phyloP scores from a whole-genome alignment of 1,284 basidiomycete genomes.

The Sporisorium scitamineum region DNA sequence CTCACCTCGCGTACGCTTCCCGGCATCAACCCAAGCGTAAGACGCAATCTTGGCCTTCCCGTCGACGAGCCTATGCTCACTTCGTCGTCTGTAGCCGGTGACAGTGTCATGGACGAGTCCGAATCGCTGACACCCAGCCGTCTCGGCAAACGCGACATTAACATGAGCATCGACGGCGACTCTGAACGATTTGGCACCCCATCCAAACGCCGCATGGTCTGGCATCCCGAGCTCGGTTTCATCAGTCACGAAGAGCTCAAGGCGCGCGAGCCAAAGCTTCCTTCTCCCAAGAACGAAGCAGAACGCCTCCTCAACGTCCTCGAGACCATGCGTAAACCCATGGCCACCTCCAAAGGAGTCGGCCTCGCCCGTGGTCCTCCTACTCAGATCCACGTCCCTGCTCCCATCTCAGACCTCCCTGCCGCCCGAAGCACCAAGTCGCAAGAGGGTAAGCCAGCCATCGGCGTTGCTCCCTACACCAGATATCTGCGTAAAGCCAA shows the following conservation, averaged over 20 bases:
- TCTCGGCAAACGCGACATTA: slow-evolving; percentile 46
- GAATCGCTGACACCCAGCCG: slow-evolving; percentile 39
- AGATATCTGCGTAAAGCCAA: slow-evolving; percentile 51
- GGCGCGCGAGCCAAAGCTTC: slow-evolving; percentile 53
- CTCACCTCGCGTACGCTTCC: slow-evolving; percentile 41
- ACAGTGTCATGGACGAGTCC: slow-evolving; percentile 38
- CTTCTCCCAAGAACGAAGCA: slow-evolving; percentile 70
- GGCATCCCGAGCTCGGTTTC: slow-evolving; percentile 65
- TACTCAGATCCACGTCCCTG: slow-evolving; percentile 41
- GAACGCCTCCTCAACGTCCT: slow-evolving; percentile 70
- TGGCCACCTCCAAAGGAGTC: slow-evolving; percentile 55
- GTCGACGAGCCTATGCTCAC: slow-evolving; percentile 25
- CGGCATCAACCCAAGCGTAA: slow-evolving; percentile 31
- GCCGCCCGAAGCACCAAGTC: slow-evolving; percentile 6
- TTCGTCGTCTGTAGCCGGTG: slow-evolving; percentile 26
- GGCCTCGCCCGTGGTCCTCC: slow-evolving; percentile 26
- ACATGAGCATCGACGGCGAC: slow-evolving; percentile 53
- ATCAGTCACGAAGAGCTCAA: slow-evolving; percentile 62
- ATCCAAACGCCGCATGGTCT: slow-evolving; percentile 64
- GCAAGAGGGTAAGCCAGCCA: slow-evolving; percentile 14
- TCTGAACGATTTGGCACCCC: slow-evolving; percentile 39
- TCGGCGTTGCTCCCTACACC: slow-evolving; percentile 59
- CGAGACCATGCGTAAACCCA: slow-evolving; percentile 67
- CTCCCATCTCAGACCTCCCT: slow-evolving; percentile 44
- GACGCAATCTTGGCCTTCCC: slow-evolving; percentile 23